Evolutionary conservation across 139 green algal genomes (phyloP).

Genomic region (Volvox reticuliferus): DNA sequence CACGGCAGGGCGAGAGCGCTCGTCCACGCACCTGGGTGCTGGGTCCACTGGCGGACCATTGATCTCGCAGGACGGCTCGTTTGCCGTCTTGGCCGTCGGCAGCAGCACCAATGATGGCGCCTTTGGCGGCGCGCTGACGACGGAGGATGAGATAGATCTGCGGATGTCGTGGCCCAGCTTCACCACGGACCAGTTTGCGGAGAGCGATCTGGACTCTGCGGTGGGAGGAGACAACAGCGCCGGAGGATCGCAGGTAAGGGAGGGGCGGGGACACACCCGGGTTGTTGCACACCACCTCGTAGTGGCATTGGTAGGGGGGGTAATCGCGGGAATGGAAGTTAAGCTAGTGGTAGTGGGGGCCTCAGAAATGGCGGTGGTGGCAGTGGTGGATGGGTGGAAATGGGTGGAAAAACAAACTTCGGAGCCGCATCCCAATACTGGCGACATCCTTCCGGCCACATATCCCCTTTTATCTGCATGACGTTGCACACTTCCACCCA

Average conservation of each 20-base stretch:
- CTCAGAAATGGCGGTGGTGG: no score
- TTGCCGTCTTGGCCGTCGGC: not conserved
- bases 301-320: not conserved
- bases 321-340: not conserved
- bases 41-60: not conserved
- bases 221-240: not conserved
- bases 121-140: not conserved
- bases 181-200: slow-evolving; percentile 27
- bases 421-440: not conserved
- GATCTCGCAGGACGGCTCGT: slow-evolving; percentile 13
- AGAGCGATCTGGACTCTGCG: not conserved
- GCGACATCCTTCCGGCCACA: no score
- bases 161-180: slow-evolving; percentile 35
- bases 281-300: not conserved
- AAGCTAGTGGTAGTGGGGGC: not conserved
- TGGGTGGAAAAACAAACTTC: no score
- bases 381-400: not conserved
- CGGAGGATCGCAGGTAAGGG: not conserved
- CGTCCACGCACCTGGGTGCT: not conserved
- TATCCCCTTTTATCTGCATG: no score
- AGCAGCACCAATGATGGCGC: not conserved
- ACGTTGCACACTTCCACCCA: no score
- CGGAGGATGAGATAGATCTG: slow-evolving; percentile 30
- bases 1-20: not conserved
- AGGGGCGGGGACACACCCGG: not conserved